Percentiles rank a stretch among this genome's conserved stretches.
Evolutionary conservation across 805 yeast species (phyloP).

Genomic region (Schizosaccharomyces octosporus): DNA sequence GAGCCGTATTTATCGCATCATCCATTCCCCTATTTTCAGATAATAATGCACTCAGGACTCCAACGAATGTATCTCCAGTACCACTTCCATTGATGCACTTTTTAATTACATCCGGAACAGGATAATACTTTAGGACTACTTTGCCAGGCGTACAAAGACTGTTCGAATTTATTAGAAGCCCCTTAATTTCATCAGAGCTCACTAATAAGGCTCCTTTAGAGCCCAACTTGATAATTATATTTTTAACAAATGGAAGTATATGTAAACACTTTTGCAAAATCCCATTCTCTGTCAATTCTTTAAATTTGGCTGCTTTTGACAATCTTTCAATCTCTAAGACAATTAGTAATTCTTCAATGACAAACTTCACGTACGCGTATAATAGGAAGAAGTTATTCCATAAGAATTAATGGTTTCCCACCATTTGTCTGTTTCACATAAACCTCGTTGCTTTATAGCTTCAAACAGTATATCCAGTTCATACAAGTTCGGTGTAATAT

Average conservation of each 20-base stretch:
- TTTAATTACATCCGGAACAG: neutral
- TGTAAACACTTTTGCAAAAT: constrained; percentile 17
- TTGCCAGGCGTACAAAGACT: neutral
- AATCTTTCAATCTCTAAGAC: neutral
- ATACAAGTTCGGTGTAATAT: constrained; percentile 43
- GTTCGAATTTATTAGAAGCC: neutral
- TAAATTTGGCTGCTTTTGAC: neutral
- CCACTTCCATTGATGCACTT: neutral
- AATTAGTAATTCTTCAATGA: neutral
- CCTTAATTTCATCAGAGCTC: neutral
- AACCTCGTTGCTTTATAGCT: constrained; percentile 18
- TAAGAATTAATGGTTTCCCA: constrained; percentile 45
- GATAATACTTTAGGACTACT: neutral
- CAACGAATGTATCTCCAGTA: constrained; percentile 1
- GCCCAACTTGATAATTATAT: constrained; percentile 43
- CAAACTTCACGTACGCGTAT: neutral
- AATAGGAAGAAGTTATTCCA: constrained; percentile 11
- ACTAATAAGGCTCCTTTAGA: constrained; percentile 27
- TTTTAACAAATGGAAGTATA: constrained; percentile 50
- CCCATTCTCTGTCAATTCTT: neutral
- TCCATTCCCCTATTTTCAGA: constrained; percentile 1
- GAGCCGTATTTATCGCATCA: constrained; percentile 14
- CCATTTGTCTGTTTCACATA: constrained; percentile 22
- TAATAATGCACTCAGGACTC: neutral
- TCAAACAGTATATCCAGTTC: constrained; percentile 36